A percentile compares a stretch with the other conserved stretches of the same genome.
Evolutionary conservation across 495 filamentous ascomycete species (phyloP).

Genomic region (Baudoinia panamericana): DNA sequence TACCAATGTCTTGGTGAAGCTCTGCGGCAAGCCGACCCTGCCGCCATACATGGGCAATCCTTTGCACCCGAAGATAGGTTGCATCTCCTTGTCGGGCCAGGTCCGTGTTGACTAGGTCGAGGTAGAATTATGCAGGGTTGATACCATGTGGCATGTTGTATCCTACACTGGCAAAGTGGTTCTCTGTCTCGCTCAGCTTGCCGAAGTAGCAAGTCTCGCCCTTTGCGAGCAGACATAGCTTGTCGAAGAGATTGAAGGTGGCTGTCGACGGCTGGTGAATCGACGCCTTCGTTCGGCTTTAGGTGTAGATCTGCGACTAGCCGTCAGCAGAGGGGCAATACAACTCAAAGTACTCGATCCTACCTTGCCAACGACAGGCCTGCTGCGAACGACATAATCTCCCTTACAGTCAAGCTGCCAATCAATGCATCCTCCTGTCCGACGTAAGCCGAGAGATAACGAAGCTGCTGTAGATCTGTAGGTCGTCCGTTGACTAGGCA

Average conservation of each 20-base stretch:
- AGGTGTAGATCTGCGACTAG: not conserved
- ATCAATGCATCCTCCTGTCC: constrained; percentile 75
- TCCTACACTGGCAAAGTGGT: constrained; percentile 39
- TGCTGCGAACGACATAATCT: constrained; percentile 58
- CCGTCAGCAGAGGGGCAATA: constrained; percentile 31
- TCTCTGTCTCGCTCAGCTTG: constrained; percentile 32
- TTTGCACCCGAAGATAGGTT: constrained; percentile 14
- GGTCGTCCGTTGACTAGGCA: constrained; percentile 43
- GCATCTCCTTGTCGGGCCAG: constrained; percentile 39
- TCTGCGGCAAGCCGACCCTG: constrained; percentile 40
- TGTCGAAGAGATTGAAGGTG: constrained; percentile 64
- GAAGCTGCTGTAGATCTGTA: constrained; percentile 28
- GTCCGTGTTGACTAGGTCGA: constrained; percentile 61
- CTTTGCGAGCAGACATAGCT: constrained; percentile 53
- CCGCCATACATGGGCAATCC: constrained; percentile 1
- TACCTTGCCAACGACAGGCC: constrained; percentile 34
- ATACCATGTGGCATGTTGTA: constrained; percentile 19
- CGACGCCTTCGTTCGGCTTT: constrained; percentile 44
- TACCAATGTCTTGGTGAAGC: not conserved
- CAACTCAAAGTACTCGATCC: too few species aligned
- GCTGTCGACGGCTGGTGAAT: constrained; percentile 70
- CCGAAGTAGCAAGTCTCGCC: constrained; percentile 62
- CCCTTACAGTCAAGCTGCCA: constrained; percentile 57
- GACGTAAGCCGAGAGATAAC: constrained; percentile 50
- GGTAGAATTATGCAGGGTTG: constrained; percentile 62